A percentile compares a stretch with the other conserved stretches of the same genome.
These are phyloP conservation scores for Ophiostoma fasciatum DNA, from an alignment of 2,329 filamentous ascomycete species.

Conservation along the genomic window DNA sequence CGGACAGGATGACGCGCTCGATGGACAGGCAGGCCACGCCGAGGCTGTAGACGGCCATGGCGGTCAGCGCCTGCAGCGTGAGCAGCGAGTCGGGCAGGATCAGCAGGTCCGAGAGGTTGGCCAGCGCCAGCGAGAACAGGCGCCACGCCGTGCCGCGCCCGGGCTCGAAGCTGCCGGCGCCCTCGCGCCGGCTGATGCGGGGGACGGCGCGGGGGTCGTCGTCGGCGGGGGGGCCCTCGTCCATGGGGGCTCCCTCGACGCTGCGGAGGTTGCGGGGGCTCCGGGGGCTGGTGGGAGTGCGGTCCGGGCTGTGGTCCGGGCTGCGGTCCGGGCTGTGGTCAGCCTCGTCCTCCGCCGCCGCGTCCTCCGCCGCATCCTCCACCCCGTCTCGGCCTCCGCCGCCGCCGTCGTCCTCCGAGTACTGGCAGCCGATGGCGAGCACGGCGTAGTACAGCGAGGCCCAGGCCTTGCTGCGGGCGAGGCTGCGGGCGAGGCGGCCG, in stretches of 20 bases:
- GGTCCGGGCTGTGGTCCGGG: too few species aligned
- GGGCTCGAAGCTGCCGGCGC: conserved; percentile 24
- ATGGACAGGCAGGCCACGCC: conserved; percentile 18
- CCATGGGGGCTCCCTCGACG: too few species aligned
- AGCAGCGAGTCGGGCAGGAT: conserved; percentile 17
- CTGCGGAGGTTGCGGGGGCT: too few species aligned
- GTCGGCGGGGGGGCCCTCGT: conserved; percentile 7
- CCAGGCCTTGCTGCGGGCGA: conserved; percentile 18
- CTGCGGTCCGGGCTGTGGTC: too few species aligned
- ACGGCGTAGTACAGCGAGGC: conserved; percentile 24
- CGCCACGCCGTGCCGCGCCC: conserved; percentile 24
- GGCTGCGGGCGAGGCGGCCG: conserved; percentile 14
- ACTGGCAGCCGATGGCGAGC: conserved; percentile 24
- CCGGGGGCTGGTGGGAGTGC: too few species aligned
- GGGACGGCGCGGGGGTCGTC: conserved; percentile 15
- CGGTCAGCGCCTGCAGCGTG: conserved; percentile 18
- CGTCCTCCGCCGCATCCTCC: too few species aligned
- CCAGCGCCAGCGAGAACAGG: conserved; percentile 22
- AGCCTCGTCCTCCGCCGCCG: too few species aligned
- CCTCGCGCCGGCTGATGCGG: too few species aligned
- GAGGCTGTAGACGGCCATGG: conserved; percentile 17
- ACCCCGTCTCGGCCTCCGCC: too few species aligned
- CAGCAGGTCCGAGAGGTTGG: conserved; percentile 20
- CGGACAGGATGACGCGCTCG: conserved; percentile 18
- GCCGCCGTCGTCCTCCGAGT: conserved; percentile 4